A percentile compares a stretch with the other conserved stretches of the same genome.
These are phyloP conservation scores for Beverwykella pulmonaria DNA, from an alignment of 495 filamentous ascomycete species.

Conservation along the genomic window DNA sequence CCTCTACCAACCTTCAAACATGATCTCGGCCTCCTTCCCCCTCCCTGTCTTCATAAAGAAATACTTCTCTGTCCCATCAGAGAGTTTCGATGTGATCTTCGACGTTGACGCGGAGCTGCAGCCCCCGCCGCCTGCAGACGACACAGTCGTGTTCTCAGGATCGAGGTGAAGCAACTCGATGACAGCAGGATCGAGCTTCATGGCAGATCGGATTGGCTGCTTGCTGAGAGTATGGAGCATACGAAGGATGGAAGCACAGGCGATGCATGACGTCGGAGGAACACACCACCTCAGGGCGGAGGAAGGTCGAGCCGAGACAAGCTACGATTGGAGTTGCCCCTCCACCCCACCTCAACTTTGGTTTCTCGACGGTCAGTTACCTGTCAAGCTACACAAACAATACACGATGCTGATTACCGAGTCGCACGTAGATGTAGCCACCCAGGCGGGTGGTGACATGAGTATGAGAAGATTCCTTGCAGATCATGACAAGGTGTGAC, in stretches of 20 bases:
- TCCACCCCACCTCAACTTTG: not conserved
- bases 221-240: not conserved
- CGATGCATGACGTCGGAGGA: not conserved
- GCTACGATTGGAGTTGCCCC: not conserved
- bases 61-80: conserved; percentile 57
- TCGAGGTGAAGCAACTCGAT: conserved; percentile 65
- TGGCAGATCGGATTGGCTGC: conserved; percentile 30
- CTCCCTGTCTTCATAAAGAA: conserved; percentile 84
- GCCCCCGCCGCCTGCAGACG: conserved; percentile 68
- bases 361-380: not conserved
- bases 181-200: conserved; percentile 50
- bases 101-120: conserved; percentile 69
- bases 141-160: conserved; percentile 56
- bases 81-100: conserved; percentile 60
- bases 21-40: conserved; percentile 64
- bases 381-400: not conserved
- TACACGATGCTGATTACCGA: conserved; percentile 67
- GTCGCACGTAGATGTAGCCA: conserved; percentile 66
- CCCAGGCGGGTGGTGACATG: conserved; percentile 66
- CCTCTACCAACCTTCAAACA: conserved; percentile 61
- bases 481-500: not conserved
- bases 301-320: not conserved
- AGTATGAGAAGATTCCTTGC: conserved; percentile 50
- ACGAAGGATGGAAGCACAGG: not conserved
- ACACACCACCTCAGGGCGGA: not conserved